Evolutionary conservation across 768 basidiomycete species (phyloP).

Genomic region (Leccinum disarticulatum): DNA sequence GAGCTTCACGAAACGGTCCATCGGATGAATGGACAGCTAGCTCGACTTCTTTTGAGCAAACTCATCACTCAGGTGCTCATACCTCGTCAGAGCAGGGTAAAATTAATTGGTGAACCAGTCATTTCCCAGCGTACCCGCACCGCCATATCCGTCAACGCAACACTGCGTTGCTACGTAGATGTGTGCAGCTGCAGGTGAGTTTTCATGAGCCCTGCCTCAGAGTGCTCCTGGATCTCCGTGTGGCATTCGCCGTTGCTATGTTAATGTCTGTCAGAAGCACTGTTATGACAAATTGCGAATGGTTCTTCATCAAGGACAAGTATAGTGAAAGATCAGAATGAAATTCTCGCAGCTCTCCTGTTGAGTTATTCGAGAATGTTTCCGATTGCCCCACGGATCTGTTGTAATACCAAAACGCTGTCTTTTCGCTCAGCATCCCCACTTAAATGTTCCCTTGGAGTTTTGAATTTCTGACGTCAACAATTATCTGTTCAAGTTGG

Average conservation of each 20-base stretch:
- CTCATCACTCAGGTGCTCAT: neutral
- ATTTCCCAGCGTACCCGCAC: neutral
- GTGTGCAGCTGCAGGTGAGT: neutral
- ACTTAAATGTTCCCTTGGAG: neutral
- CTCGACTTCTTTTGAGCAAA: neutral
- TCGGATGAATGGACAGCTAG: neutral
- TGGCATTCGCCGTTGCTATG: neutral
- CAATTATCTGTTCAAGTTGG: neutral
- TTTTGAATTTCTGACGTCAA: neutral
- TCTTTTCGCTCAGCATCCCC: neutral
- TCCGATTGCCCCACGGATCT: neutral
- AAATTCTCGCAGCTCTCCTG: neutral
- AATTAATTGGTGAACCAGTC: neutral
- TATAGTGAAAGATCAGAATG: neutral
- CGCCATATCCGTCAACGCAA: neutral
- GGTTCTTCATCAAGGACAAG: neutral
- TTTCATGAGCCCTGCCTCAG: neutral
- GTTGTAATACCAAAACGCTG: neutral
- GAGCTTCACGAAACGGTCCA: neutral
- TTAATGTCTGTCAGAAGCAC: neutral
- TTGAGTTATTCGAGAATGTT: neutral
- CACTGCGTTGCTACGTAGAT: neutral
- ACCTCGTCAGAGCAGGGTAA: neutral
- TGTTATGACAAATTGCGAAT: neutral
- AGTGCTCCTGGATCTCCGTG: neutral